Evolutionary conservation across 306 rosid genomes (phyloP).

Genomic region (Dryas alaskensis): DNA sequence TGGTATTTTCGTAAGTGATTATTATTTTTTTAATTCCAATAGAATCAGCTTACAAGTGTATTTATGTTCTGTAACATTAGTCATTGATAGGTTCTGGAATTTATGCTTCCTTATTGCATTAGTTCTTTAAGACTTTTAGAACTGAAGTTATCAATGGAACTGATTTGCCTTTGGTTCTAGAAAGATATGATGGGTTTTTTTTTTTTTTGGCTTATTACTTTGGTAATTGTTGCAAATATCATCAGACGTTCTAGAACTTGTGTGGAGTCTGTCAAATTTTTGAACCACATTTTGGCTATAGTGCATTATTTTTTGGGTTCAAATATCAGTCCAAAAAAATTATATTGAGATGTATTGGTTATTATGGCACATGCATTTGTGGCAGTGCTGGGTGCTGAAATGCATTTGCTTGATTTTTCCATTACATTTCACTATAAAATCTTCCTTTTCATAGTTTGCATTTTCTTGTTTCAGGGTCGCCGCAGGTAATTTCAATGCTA

Average conservation of each 20-base stretch:
- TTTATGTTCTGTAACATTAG: neutral
- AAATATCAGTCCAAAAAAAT: no score
- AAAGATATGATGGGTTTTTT: neutral
- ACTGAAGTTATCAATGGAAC: neutral
- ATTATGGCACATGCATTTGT: neutral
- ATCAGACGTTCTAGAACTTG: neutral
- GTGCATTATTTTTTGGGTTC: no score
- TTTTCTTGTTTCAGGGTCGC: conserved; percentile 75
- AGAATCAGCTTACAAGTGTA: neutral
- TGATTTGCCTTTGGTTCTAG: neutral
- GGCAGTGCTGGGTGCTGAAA: neutral
- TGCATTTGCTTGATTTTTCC: neutral
- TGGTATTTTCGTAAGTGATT: neutral
- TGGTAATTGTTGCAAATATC: neutral
- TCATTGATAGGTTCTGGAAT: neutral
- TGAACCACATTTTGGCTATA: neutral
- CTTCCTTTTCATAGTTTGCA: conserved; percentile 21
- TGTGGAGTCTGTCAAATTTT: neutral
- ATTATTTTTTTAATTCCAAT: neutral
- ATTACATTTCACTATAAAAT: neutral
- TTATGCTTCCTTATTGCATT: neutral
- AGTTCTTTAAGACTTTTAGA: neutral
- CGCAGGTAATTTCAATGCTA: conserved; percentile 84
- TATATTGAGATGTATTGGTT: neutral
- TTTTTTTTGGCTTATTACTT: neutral